These are phyloP conservation scores for Teratosphaeriaceae sp. DNA, from an alignment of 2,329 filamentous ascomycete species.

Conservation along the genomic window DNA sequence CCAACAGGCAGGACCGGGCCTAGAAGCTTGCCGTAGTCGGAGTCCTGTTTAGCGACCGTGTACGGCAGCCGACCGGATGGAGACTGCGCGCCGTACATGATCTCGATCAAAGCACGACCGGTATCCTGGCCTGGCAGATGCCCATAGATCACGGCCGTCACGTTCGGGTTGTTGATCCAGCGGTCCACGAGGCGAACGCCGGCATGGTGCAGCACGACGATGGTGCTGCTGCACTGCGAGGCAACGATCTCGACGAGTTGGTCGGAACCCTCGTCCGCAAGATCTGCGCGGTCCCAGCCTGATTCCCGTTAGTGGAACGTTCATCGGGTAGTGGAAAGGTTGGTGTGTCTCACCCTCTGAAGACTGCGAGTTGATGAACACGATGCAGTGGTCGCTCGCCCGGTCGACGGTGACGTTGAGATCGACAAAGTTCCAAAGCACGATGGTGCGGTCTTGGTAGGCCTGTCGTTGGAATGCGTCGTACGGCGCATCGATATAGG, in stretches of 20 bases:
- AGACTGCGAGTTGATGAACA: slow-evolving; percentile 53
- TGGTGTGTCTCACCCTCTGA: too few relatives aligned
- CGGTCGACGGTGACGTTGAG: slow-evolving; percentile 50
- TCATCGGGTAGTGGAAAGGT: too few relatives aligned
- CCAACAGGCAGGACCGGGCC: slow-evolving; percentile 27
- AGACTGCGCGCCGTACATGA: slow-evolving; percentile 52
- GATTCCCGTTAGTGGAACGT: too few relatives aligned
- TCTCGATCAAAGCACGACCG: slow-evolving; percentile 47
- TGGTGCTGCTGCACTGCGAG: slow-evolving; percentile 52
- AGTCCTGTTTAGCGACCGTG: slow-evolving; percentile 50
- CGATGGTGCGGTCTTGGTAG: slow-evolving; percentile 24
- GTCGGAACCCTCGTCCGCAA: slow-evolving; percentile 43
- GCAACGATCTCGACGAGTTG: slow-evolving; percentile 52
- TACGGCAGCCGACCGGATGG: slow-evolving; percentile 55
- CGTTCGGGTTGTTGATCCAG: slow-evolving; percentile 57
- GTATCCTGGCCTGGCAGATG: slow-evolving; percentile 60
- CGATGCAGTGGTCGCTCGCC: slow-evolving; percentile 37
- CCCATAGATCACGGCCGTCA: slow-evolving; percentile 57
- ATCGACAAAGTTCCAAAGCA: slow-evolving; percentile 29
- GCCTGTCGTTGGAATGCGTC: slow-evolving; percentile 6
- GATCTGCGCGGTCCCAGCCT: slow-evolving; percentile 29
- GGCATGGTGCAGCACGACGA: slow-evolving; percentile 3
- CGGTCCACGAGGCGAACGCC: slow-evolving; percentile 39
- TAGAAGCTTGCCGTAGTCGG: slow-evolving; percentile 48
- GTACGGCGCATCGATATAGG: slow-evolving; percentile 20